Evolutionary conservation across 352 stramenopile genomes (phyloP).

Genomic region (Phytophthora sojae): DNA sequence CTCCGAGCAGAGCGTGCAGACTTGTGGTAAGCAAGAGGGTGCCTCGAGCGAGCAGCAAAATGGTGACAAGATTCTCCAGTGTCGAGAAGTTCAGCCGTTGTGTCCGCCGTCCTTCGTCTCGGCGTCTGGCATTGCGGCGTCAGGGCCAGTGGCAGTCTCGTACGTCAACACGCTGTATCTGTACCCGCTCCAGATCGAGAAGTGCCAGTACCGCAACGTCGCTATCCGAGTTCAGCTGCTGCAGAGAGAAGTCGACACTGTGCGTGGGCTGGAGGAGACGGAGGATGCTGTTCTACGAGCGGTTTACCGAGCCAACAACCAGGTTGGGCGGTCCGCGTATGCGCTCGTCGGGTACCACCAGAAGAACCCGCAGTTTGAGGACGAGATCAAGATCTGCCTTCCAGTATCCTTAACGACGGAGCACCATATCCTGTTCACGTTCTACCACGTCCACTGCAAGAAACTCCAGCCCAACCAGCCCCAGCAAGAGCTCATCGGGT

Average conservation of each 20-base stretch:
- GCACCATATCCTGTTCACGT: slow-evolving; percentile 77
- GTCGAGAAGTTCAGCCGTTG: slow-evolving; percentile 73
- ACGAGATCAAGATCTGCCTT: slow-evolving; percentile 78
- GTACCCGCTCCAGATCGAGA: slow-evolving; percentile 73
- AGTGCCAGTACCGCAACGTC: slow-evolving; percentile 74
- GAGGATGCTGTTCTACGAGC: slow-evolving; percentile 42
- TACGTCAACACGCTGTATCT: slow-evolving; percentile 73
- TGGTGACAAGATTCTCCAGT: slow-evolving; percentile 23
- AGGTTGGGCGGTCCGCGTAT: slow-evolving; percentile 36
- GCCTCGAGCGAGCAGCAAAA: background rate
- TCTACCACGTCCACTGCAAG: slow-evolving; percentile 88
- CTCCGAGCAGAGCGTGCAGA: slow-evolving; percentile 23
- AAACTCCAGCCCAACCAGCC: slow-evolving; percentile 65
- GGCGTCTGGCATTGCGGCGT: slow-evolving; percentile 51
- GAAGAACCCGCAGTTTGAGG: slow-evolving; percentile 79
- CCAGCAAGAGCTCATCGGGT: slow-evolving; percentile 74
- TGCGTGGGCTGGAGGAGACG: slow-evolving; percentile 50
- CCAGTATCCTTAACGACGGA: slow-evolving; percentile 52
- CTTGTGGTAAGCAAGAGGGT: slow-evolving; percentile 1
- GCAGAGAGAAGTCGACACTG: slow-evolving; percentile 50
- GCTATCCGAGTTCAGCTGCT: slow-evolving; percentile 73
- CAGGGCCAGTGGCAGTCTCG: slow-evolving; percentile 60
- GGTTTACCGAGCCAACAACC: slow-evolving; percentile 47
- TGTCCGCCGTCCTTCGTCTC: slow-evolving; percentile 48
- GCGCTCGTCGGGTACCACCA: slow-evolving; percentile 82